Evolutionary conservation across 2,329 filamentous ascomycete genomes (phyloP).

Genomic region (Colletotrichum tanaceti): DNA sequence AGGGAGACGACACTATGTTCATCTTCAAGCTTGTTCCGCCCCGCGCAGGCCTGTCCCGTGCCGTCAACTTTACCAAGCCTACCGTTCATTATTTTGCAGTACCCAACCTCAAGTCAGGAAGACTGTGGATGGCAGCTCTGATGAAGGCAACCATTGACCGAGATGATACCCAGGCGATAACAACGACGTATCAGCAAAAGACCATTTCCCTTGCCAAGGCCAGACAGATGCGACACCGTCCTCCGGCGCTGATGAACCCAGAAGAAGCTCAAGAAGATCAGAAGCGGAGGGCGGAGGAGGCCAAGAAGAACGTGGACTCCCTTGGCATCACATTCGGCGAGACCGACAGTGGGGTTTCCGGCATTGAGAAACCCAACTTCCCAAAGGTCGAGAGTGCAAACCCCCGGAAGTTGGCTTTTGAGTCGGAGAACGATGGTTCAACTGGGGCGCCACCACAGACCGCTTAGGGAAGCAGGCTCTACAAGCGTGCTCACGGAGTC

Average conservation of each 20-base stretch:
- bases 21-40: slow-evolving; percentile 98
- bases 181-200: slow-evolving; percentile 95
- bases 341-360: slow-evolving; percentile 57
- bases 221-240: slow-evolving; percentile 85
- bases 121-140: slow-evolving; percentile 96
- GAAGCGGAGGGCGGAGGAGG: slow-evolving; percentile 44
- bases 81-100: slow-evolving; percentile 98
- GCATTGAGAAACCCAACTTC: slow-evolving; percentile 52
- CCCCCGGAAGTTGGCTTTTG: slow-evolving; percentile 43
- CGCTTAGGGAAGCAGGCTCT: slow-evolving; percentile 43
- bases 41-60: slow-evolving; percentile 84
- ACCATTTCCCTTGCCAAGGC: slow-evolving; percentile 94
- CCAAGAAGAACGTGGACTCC: slow-evolving; percentile 49
- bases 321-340: slow-evolving; percentile 58
- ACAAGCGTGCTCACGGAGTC: slow-evolving; percentile 3
- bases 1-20: slow-evolving; percentile 80
- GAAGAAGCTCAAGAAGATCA: slow-evolving; percentile 56
- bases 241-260: slow-evolving; percentile 85
- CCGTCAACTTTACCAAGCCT: slow-evolving; percentile 97
- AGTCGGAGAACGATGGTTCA: slow-evolving; percentile 45
- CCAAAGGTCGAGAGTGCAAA: slow-evolving; percentile 49
- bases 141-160: slow-evolving; percentile 99
- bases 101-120: slow-evolving; percentile 86
- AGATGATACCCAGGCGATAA: slow-evolving; percentile 81
- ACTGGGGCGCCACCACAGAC: slow-evolving; percentile 46